Percentiles rank a stretch among this genome's conserved stretches.
Evolutionary conservation across 139 green algal genomes (phyloP).

Genomic region (Chlamydomonas asymmetrica): DNA sequence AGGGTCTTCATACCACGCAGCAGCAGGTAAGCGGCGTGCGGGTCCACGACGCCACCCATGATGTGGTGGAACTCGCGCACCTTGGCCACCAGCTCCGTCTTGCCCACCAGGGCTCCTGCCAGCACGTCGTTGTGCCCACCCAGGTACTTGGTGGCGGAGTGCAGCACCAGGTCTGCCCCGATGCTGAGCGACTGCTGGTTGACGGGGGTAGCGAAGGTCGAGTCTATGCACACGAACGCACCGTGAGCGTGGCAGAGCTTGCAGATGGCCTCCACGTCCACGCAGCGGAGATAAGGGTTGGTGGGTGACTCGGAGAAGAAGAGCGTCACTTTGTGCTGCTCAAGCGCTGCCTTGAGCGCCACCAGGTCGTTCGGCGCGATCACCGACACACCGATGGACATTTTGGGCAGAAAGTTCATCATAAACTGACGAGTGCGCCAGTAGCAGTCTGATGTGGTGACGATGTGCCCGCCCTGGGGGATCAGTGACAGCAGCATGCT

Average conservation of each 20-base stretch:
- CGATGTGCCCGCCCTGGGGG: conserved; percentile 93
- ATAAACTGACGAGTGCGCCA: conserved; percentile 96
- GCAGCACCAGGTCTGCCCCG: conserved; percentile 97
- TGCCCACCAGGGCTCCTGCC: conserved; percentile 83
- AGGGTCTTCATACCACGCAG: conserved; percentile 98
- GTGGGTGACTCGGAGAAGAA: conserved; percentile 99
- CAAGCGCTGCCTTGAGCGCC: conserved; percentile 70
- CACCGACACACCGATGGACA: conserved; percentile 82
- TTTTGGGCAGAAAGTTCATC: conserved; percentile 96
- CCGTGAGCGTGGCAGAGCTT: conserved; percentile 72
- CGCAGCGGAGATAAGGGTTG: conserved; percentile 98
- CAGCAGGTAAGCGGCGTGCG: conserved; percentile 95
- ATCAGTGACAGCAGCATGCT: conserved; percentile 99
- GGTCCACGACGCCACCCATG: conserved; percentile 95
- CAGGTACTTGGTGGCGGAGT: conserved; percentile 98
- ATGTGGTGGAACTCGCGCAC: conserved; percentile 96
- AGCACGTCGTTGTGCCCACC: conserved; percentile 99
- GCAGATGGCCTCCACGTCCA: conserved; percentile 89
- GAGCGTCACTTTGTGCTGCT: conserved; percentile 72
- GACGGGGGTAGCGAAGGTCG: conserved; percentile 94
- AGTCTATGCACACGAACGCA: conserved; percentile 91
- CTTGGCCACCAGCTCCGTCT: conserved; percentile 73
- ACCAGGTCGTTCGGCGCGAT: conserved; percentile 94
- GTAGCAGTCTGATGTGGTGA: conserved; percentile 99
- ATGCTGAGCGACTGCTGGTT: conserved; percentile 82